Evolutionary conservation across 257 asterid genomes (phyloP).

Genomic region (Verbena officinalis): DNA sequence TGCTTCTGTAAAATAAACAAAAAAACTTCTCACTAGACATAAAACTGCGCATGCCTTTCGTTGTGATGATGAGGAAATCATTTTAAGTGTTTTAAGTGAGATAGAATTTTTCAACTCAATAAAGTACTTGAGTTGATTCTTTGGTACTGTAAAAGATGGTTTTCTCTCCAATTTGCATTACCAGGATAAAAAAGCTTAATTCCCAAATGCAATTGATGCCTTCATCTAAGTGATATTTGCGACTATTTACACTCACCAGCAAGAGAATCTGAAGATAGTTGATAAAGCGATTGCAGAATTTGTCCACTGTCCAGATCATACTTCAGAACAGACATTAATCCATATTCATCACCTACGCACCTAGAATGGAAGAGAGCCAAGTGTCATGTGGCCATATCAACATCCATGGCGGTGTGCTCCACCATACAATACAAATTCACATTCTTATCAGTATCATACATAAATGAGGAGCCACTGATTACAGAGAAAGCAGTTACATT

Average conservation of each 20-base stretch:
- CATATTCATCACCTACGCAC: constrained; percentile 88
- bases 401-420: constrained; percentile 9
- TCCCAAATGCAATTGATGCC: constrained; percentile 14
- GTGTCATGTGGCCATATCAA: constrained; percentile 32
- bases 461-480: constrained; percentile 73
- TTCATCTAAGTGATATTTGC: background rate
- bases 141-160: too few species aligned
- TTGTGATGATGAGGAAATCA: background rate
- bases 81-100: too few species aligned
- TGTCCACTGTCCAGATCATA: constrained; percentile 52
- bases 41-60: constrained; percentile 15
- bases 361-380: constrained; percentile 43
- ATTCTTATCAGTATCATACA: constrained; percentile 55
- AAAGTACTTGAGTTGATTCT: too few species aligned
- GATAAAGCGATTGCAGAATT: constrained; percentile 65
- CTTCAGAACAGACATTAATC: constrained; percentile 71
- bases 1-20: constrained; percentile 49
- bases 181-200: too few species aligned
- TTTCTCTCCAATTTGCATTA: too few species aligned
- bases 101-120: too few species aligned
- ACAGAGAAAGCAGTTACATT: constrained; percentile 88
- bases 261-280: constrained; percentile 61
- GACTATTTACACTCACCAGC: constrained; percentile 48
- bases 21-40: constrained; percentile 14
- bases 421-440: constrained; percentile 25